Evolutionary conservation across 805 yeast species (phyloP), one percentile per base, ranked within the genome.

Genomic region (Saccharomycopsis amapae): DNA sequence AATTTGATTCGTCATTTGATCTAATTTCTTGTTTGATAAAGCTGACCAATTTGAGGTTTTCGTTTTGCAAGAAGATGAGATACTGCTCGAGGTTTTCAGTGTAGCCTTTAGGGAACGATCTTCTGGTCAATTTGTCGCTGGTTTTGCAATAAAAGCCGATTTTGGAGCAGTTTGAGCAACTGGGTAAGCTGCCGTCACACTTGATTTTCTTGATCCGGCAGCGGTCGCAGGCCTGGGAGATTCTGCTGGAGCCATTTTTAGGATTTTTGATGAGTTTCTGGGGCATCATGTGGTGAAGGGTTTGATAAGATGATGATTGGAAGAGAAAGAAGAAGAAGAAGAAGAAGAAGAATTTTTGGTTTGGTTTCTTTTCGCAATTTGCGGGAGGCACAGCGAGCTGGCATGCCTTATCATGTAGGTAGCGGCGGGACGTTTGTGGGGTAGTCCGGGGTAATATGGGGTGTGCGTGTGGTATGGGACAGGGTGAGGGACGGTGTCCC

Each of bases 51-150:
- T 59, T 58, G 33, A 68, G 63, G 46, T 74, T 66, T 49, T 75
- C 81, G 38, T 75, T 73, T 57, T 83, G 88, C 45, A 83, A 63
- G 28, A 71, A 72, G 28, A 76, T 71, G 38, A 84, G 66, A 54
- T 76, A 78, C 45, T 69, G 70, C 56, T 84, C 94, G 53, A 84
- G 63, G 55, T 77, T 78, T 62, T 81, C 86, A 1, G 94, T 84
- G 57, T 84, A 84, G 0, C 93, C 90, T 55, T 80, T 79, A 2
- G 93, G 90, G 51, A 83, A 81, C 1, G 89, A 85, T 49, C 87
- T 68, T 61, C 94, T 69, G 0, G 88, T 78, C 23, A 84, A 62
- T 57, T 80, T 81, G 62, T 83, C 90, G 45, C 83, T 75, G 3
- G 83, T 82, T 34, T 77, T 73, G 60, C 94, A 84, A 38, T 73